Percentiles rank a stretch among this genome's conserved stretches.
phyloP scores from a whole-genome alignment of 2,329 filamentous ascomycete species.

The Microcyclosporella mali region DNA sequence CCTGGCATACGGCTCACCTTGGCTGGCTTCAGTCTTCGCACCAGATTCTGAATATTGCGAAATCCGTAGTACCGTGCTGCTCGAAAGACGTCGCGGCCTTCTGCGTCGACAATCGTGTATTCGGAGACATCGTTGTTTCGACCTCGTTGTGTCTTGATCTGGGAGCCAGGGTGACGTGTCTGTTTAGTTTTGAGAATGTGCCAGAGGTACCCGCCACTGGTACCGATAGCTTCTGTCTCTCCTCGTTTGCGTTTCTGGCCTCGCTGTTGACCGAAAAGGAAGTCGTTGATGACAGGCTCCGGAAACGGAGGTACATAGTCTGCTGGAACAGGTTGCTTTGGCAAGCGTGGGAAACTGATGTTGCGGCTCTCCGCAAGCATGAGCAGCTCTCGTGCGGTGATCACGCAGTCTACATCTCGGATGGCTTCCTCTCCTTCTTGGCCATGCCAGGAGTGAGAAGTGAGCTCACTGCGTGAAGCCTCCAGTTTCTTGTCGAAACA shows the following conservation, averaged over 20 bases:
- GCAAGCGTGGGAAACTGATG: conserved; percentile 67
- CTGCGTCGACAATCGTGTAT: conserved; percentile 58
- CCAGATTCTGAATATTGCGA: conserved; percentile 95
- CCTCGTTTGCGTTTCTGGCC: conserved; percentile 30
- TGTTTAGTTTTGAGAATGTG: conserved; percentile 75
- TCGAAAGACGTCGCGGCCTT: conserved; percentile 55
- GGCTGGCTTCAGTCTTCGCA: conserved; percentile 80
- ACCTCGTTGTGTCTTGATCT: conserved; percentile 65
- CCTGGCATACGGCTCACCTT: conserved; percentile 74
- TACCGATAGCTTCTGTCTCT: conserved; percentile 54
- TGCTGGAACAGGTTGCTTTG: conserved; percentile 50
- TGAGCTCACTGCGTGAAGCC: conserved; percentile 87
- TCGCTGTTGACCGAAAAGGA: conserved; percentile 64
- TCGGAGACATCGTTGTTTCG: conserved; percentile 89
- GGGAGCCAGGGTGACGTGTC: conserved; percentile 62
- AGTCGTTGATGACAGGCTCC: conserved; percentile 61
- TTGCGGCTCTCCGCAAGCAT: conserved; percentile 78
- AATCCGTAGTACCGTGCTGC: conserved; percentile 95
- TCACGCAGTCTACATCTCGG: conserved; percentile 94
- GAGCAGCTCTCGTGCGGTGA: conserved; percentile 89
- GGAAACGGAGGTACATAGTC: conserved; percentile 58
- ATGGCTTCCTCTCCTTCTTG: conserved; percentile 48
- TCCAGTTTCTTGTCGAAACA: conserved; percentile 99
- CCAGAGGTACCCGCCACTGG: conserved; percentile 82
- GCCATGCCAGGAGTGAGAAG: conserved; percentile 40